Percentiles rank a stretch among this genome's conserved stretches.
Evolutionary conservation across 2,329 filamentous ascomycete species (phyloP).

Genomic region (Ambrosiella cleistominuta): DNA sequence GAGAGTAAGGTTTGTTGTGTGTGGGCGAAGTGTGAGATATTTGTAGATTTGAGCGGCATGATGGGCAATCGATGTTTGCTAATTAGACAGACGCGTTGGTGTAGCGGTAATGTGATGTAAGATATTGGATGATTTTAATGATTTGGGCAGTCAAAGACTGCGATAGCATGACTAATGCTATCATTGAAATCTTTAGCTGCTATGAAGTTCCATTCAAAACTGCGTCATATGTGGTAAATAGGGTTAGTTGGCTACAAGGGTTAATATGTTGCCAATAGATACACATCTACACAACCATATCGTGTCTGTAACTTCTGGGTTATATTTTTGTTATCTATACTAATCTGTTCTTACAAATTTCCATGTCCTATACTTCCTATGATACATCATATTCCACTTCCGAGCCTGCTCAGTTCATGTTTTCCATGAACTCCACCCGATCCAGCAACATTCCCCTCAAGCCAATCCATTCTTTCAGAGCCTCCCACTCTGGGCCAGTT

Average conservation of each 20-base stretch:
- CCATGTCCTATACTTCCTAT: neutral
- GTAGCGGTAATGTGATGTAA: no score
- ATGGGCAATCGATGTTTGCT: neutral
- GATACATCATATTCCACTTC: neutral
- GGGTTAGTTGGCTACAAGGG: no score
- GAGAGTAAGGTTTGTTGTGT: constrained; percentile 55
- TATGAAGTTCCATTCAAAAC: no score
- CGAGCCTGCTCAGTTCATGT: constrained; percentile 39
- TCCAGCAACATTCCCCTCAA: constrained; percentile 81
- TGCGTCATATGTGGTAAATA: no score
- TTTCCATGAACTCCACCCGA: constrained; percentile 75
- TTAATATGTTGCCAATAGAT: no score
- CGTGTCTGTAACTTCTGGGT: neutral
- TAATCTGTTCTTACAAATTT: neutral
- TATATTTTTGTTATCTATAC: neutral
- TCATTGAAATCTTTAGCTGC: no score
- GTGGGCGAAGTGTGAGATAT: constrained; percentile 50
- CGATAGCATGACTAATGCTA: no score
- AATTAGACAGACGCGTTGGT: no score
- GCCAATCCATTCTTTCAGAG: constrained; percentile 64
- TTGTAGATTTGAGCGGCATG: constrained; percentile 29
- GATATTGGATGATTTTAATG: no score
- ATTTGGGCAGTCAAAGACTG: no score
- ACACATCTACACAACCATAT: no score
- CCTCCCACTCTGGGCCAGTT: constrained; percentile 78